Conservation (phyloP, 2,329 filamentous ascomycete genomes). For the Sporothrix luriei region DNA sequence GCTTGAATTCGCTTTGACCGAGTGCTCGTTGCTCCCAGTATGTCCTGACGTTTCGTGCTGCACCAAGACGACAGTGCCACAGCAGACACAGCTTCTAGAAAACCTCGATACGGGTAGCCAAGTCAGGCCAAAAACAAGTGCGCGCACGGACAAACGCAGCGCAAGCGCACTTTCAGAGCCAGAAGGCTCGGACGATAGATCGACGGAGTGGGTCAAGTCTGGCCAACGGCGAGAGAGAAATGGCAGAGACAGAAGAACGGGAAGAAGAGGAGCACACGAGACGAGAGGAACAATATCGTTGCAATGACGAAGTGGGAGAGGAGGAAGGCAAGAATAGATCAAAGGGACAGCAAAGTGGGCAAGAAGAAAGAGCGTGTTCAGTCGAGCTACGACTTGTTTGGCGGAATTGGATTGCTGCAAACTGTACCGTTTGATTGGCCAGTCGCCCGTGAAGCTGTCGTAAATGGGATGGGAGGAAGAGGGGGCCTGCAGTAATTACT, state of each 20-base stretch:
- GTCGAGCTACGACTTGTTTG: slow-evolving; percentile 7
- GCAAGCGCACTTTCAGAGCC: neutral
- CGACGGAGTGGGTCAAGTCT: slow-evolving; percentile 27
- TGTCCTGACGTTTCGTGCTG: slow-evolving; percentile 1
- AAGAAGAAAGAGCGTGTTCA: slow-evolving; percentile 19
- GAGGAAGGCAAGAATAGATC: neutral
- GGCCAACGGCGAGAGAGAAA: slow-evolving; percentile 2
- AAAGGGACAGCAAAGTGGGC: neutral
- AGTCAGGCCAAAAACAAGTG: neutral
- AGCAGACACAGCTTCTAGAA: slow-evolving; percentile 1
- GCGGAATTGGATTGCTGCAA: slow-evolving; percentile 21
- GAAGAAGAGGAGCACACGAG: neutral
- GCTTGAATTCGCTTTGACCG: neutral
- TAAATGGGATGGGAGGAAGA: neutral
- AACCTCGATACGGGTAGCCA: neutral
- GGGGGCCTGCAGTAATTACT: neutral
- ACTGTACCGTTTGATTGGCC: slow-evolving; percentile 23
- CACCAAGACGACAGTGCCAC: neutral
- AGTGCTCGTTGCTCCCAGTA: neutral
- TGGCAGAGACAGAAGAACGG: neutral
- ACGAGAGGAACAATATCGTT: neutral
- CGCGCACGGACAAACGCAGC: neutral
- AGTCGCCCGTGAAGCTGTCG: slow-evolving; percentile 15
- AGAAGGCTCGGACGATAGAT: slow-evolving; percentile 28
- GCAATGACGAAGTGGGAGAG: neutral